phyloP scores from a whole-genome alignment of 257 asterid species.

The Primulina eburnea region DNA sequence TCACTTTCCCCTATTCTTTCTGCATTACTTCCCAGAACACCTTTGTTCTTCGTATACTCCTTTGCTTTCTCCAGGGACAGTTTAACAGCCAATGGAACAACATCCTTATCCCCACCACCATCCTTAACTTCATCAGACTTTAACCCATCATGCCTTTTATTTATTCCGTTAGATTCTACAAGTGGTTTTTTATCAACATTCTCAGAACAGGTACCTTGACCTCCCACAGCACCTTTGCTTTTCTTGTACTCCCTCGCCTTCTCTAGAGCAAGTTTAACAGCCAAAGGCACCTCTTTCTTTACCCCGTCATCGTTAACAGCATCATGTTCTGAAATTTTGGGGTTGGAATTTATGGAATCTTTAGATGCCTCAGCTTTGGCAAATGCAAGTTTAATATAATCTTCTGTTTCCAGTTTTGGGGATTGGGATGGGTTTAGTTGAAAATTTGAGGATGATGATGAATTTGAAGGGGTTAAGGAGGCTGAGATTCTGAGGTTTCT shows the following conservation, averaged over 20 bases:
- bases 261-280: slow-evolving; percentile 49
- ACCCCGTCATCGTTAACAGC: slow-evolving; percentile 23
- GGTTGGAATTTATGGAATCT: slow-evolving; percentile 32
- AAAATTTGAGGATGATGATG: slow-evolving; percentile 33
- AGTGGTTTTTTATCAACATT: slow-evolving; percentile 18
- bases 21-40: slow-evolving; percentile 22
- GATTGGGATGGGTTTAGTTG: slow-evolving; percentile 33
- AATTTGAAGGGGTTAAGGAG: slow-evolving; percentile 27
- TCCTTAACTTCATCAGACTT: slow-evolving; percentile 20
- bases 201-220: slow-evolving; percentile 22
- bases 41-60: slow-evolving; percentile 49
- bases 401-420: slow-evolving; percentile 18
- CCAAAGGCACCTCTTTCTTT: slow-evolving; percentile 37
- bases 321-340: slow-evolving; percentile 30
- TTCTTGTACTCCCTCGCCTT: slow-evolving; percentile 45
- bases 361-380: slow-evolving; percentile 62
- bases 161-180: slow-evolving; percentile 21
- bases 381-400: slow-evolving; percentile 62
- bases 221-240: slow-evolving; percentile 26
- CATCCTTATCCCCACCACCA: slow-evolving; percentile 28
- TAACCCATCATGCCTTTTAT: slow-evolving; percentile 10
- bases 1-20: slow-evolving; percentile 12
- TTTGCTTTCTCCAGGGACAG: slow-evolving; percentile 55
- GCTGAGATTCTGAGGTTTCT: slow-evolving; percentile 39
- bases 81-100: slow-evolving; percentile 38